Evolutionary conservation across 1,284 basidiomycete species (phyloP), one percentile per base, ranked within the genome.

Genomic region (Malassezia vespertilionis): DNA sequence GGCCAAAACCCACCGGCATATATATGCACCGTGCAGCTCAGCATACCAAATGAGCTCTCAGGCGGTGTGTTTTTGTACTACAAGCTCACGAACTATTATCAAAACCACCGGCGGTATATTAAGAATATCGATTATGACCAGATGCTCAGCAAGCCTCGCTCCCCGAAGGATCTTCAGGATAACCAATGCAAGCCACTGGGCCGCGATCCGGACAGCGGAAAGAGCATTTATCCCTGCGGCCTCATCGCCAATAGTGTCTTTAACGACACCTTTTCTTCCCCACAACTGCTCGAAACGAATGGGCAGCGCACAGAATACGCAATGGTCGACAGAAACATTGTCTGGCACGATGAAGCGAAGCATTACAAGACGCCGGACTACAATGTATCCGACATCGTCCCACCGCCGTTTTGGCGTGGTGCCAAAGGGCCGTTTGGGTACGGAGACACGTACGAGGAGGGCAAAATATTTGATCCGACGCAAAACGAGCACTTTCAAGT

Each of bases 101-200:
- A 99, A 77, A 99, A 99, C 72, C 93, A 99, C 72, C 82, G 93
- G 38, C 80, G 93, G 65, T 97, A 97, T 70, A 89, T 97, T 53
- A 86, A 91, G 76, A 91, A 86, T 69, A 74, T 88, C 44, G 80
- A 90, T 67, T 76, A 82, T 6, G 76, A 82, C 59, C 93, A 99
- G 73, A 78, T 99, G 36, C 80, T 81, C 61, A 91, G 90, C 46
- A 76, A 86, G 44, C 73, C 72, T 39, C 79, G 80, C 31, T 71
- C 74, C 3, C 33, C 44, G 34, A 72, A 74, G 18, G 71, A 73
- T 50, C 72, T 66, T 24, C 40, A 51, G 9, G 74, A 76, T 37
- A 81, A 85, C 17, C 82, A 90, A 62, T 99, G 90, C 78, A 88
- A 89, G 72, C 93, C 93, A 1, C 76, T 95, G 33, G 86, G 77